Evolutionary conservation across 2,329 filamentous ascomycete species (phyloP).

Genomic region (Pseudocercospora fijiensis): DNA sequence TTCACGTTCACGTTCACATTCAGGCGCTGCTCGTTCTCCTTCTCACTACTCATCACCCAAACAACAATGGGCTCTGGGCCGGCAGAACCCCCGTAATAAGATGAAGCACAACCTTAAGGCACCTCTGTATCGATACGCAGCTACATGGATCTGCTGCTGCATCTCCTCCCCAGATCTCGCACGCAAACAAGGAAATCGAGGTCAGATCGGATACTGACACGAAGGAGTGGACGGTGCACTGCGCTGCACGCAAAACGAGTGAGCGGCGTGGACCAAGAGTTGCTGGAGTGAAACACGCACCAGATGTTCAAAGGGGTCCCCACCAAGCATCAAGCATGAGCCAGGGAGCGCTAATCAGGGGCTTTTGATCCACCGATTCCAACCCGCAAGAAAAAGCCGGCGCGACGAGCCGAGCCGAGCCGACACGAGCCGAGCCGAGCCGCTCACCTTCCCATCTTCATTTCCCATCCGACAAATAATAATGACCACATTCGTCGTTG

Average conservation of each 20-base stretch:
- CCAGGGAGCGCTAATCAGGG: not conserved
- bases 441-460: constrained; percentile 1
- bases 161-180: not conserved
- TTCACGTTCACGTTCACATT: not conserved
- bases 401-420: too few relatives aligned
- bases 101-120: constrained; percentile 8
- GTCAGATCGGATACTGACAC: not conserved
- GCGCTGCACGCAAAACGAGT: not conserved
- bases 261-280: constrained; percentile 4
- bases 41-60: not conserved
- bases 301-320: not conserved
- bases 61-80: not conserved
- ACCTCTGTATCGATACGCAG: not conserved
- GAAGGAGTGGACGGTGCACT: not conserved
- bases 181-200: not conserved
- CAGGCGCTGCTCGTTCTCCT: not conserved
- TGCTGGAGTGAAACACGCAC: constrained; percentile 4
- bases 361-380: not conserved
- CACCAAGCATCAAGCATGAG: constrained; percentile 6
- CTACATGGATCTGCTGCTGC: not conserved
- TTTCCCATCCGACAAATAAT: not conserved
- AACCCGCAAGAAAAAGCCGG: not conserved
- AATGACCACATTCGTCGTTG: not conserved
- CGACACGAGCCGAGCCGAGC: too few relatives aligned
- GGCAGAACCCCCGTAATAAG: not conserved